Evolutionary conservation across 1,284 basidiomycete species (phyloP).

Genomic region (Cutaneotrichosporon spelunceum): DNA sequence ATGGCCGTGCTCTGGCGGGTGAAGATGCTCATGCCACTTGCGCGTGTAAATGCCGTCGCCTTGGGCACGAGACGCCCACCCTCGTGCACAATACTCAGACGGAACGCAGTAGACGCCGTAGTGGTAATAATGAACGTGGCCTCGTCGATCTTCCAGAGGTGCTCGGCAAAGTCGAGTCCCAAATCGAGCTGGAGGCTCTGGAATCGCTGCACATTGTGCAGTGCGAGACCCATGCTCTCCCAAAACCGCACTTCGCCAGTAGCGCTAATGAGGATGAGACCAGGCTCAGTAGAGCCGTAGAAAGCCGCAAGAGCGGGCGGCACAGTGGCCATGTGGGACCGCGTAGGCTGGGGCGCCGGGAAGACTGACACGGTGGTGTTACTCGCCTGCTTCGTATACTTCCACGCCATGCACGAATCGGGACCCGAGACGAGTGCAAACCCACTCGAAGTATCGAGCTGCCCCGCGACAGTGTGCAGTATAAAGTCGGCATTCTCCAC

Average conservation of each 20-base stretch:
- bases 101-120: constrained; percentile 42
- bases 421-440: constrained; percentile 50
- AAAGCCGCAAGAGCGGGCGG: constrained; percentile 41
- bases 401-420: constrained; percentile 50
- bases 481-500: constrained; percentile 44
- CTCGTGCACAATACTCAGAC: constrained; percentile 37
- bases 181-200: constrained; percentile 34
- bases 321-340: constrained; percentile 27
- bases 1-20: constrained; percentile 35
- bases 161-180: constrained; percentile 48
- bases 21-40: constrained; percentile 44
- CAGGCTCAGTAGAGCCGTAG: constrained; percentile 47
- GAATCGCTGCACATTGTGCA: constrained; percentile 43
- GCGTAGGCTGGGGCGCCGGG: constrained; percentile 37
- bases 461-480: constrained; percentile 40
- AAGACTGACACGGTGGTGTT: constrained; percentile 45
- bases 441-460: constrained; percentile 46
- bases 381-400: constrained; percentile 49
- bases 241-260: constrained; percentile 51
- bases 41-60: constrained; percentile 38
- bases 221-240: constrained; percentile 50
- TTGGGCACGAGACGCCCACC: constrained; percentile 40
- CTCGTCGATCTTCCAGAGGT: constrained; percentile 40
- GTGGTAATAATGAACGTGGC: constrained; percentile 48
- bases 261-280: constrained; percentile 48